phyloP scores from a whole-genome alignment of 2,329 filamentous ascomycete species.

The Diaporthe citrichinensis region DNA sequence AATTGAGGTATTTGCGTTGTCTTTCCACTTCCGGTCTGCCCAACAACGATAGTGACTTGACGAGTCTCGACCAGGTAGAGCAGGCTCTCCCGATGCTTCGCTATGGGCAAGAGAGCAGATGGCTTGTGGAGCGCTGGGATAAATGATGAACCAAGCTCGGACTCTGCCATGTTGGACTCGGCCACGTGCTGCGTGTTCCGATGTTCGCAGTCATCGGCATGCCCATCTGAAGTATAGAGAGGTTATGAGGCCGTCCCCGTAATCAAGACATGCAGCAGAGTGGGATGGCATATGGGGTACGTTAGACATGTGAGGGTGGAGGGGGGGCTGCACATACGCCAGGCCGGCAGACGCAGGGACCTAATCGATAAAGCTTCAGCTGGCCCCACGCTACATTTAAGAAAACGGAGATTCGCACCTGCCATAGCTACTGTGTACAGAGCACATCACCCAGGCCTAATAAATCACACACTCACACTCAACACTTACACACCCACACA shows the following conservation, averaged over 20 bases:
- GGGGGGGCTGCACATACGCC: too few relatives aligned
- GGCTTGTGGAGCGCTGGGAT: slow-evolving; percentile 92
- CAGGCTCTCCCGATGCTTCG: slow-evolving; percentile 82
- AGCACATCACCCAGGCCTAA: too few relatives aligned
- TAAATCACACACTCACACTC: too few relatives aligned
- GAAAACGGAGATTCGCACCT: too few relatives aligned
- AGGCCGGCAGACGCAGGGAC: too few relatives aligned
- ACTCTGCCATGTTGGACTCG: slow-evolving; percentile 63
- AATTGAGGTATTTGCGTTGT: slow-evolving; percentile 97
- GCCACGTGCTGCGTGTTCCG: slow-evolving; percentile 8
- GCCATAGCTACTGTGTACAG: too few relatives aligned
- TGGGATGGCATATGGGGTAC: background rate
- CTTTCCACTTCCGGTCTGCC: slow-evolving; percentile 95
- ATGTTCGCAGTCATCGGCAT: background rate
- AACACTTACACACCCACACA: too few relatives aligned
- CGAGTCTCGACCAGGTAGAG: slow-evolving; percentile 89
- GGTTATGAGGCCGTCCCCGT: background rate
- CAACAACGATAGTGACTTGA: slow-evolving; percentile 89
- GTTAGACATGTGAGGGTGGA: too few relatives aligned
- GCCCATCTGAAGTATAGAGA: background rate
- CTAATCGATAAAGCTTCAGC: too few relatives aligned
- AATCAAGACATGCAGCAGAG: background rate
- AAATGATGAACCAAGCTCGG: slow-evolving; percentile 70
- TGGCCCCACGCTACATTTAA: too few relatives aligned
- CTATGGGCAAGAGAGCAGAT: slow-evolving; percentile 85